Conservation (phyloP, 73 alveolate species). For the Durusdinium trenchii region DNA sequence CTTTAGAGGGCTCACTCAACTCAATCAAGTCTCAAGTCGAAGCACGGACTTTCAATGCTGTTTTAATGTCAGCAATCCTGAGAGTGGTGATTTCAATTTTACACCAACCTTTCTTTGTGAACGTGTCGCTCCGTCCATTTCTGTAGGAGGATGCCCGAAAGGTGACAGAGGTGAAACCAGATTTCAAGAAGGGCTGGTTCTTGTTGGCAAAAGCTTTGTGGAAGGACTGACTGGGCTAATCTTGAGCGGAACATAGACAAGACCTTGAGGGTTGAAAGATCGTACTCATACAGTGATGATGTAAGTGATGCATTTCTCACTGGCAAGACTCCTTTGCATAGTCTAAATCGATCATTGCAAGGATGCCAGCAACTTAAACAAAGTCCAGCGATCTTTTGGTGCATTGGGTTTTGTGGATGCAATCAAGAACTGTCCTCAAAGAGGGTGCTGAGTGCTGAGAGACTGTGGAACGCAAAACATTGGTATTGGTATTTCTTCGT, state of each 20-base stretch:
- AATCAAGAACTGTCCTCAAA: too few relatives aligned
- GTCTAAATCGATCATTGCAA: too few relatives aligned
- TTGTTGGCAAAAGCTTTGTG: slow-evolving; percentile 80
- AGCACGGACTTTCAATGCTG: too few relatives aligned
- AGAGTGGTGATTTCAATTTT: not conserved
- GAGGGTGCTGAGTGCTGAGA: not conserved
- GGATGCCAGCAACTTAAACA: too few relatives aligned
- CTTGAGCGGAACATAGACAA: not conserved
- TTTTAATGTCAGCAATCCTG: not conserved
- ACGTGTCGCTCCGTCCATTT: not conserved
- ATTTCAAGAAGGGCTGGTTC: slow-evolving; percentile 93
- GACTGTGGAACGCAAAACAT: not conserved
- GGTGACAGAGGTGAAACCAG: slow-evolving; percentile 57
- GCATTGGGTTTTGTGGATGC: not conserved
- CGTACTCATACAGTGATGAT: not conserved
- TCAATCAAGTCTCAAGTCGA: too few relatives aligned
- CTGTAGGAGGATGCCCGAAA: slow-evolving; percentile 67
- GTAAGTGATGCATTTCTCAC: not conserved
- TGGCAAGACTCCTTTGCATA: not conserved
- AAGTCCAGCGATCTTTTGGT: too few relatives aligned
- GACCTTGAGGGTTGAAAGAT: not conserved
- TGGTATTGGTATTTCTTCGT: not conserved
- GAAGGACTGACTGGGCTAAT: not conserved
- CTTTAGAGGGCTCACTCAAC: too few relatives aligned
- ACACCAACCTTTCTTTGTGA: not conserved